Base-by-base conservation (phyloP, 2,329 filamentous ascomycete genomes). In the Penicillium sp. region DNA sequence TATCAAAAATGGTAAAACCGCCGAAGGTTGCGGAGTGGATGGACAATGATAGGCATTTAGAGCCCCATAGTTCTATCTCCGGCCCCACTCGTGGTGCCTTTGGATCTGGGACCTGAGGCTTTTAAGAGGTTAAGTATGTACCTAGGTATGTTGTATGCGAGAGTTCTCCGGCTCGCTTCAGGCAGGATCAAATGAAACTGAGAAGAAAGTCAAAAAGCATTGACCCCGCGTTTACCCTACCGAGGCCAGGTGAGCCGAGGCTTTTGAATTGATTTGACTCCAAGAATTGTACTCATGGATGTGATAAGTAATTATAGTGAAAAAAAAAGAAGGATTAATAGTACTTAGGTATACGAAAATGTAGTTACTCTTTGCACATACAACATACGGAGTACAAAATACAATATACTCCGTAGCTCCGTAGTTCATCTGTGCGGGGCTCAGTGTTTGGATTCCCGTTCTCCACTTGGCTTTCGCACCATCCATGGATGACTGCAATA, bases 11-110 rank as follows among this genome's bases (percentile, higher is more conserved):
- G 56, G 57, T 31, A 55, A 41, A 24, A 61, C n/a, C 47, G 35
- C 60, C 56, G 61, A 63, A 28, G 32, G 19, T 39, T 45, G 35
- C 26, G 6, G 9, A 49, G 45, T 34, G 39, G 38, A 43, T 24
- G 24, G 31, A 40, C 40, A 40, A 17, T 48, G 37, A 61, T 61
- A 62, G 55, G 59, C 43, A 57, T 55, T 48, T 49, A 52, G 26
- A 41, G 55, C 53, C 54, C 56, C 56, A 51, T 55, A 51, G 57
- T 57, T 59, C 54, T 50, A 48, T 43, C 38, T 44, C 49, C 13
- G 24, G 55, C 43, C 50, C 55, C 48, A 49, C 51, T 22, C 22
- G 2, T 24, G 22, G 15, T 4, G 32, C 4, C 6, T 45, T 24
- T 34, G 13, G 19, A 35, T 43, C 22, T 28, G 31, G 12, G 29